Conservation (phyloP, 2,329 filamentous ascomycete species). For the Hyphodiscus sp. region DNA sequence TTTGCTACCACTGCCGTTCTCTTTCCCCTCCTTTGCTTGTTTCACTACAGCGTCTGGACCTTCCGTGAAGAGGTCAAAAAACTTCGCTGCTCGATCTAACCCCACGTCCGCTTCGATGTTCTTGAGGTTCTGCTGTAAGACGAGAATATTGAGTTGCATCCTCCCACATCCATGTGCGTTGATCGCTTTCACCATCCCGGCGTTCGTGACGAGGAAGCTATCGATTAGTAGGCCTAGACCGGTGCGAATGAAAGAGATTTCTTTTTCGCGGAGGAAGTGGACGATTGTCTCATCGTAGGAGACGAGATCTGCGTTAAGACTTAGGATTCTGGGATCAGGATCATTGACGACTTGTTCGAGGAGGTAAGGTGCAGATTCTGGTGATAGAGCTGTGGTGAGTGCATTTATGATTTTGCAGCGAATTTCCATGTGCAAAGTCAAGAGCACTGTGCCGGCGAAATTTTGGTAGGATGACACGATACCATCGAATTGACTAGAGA, state of each 20-base stretch:
- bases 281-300: conserved; percentile 78
- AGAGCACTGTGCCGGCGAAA: conserved; percentile 69
- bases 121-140: conserved; percentile 94
- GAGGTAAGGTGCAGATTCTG: conserved; percentile 53
- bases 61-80: conserved; percentile 61
- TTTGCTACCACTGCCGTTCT: conserved; percentile 22
- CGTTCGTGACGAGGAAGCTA: conserved; percentile 67
- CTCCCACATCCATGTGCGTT: conserved; percentile 77
- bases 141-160: conserved; percentile 89
- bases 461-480: conserved; percentile 79
- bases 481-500: conserved; percentile 68
- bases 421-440: conserved; percentile 84
- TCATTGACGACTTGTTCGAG: conserved; percentile 68
- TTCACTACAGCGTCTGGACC: conserved; percentile 60
- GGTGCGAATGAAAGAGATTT: conserved; percentile 68
- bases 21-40: conserved; percentile 46
- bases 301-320: conserved; percentile 78
- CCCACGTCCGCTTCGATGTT: conserved; percentile 72
- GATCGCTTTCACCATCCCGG: conserved; percentile 68
- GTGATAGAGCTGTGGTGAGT: conserved; percentile 57
- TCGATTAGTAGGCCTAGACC: conserved; percentile 77
- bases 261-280: conserved; percentile 62
- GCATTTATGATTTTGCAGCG: conserved; percentile 81
- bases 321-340: conserved; percentile 73
- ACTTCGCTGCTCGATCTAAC: conserved; percentile 56